Percentiles rank a stretch among this genome's conserved stretches.
Conservation (phyloP, 345 rosid genomes). For the Ceriops decandra region DNA sequence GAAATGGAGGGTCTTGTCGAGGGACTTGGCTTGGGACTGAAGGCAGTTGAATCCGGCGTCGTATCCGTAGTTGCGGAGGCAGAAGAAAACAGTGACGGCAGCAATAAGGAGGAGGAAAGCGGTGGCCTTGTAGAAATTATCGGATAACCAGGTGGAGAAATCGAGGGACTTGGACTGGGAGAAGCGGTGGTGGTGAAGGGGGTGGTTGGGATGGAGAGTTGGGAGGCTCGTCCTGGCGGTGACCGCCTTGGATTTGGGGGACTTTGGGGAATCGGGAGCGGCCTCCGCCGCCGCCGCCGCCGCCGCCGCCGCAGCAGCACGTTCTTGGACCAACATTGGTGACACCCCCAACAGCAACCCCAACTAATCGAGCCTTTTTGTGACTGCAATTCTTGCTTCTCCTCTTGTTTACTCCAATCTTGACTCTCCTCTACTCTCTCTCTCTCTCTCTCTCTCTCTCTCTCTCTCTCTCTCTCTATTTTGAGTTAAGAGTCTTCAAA, state of each 20-base stretch:
- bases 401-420: not conserved
- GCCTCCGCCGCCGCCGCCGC: too few relatives aligned
- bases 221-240: constrained; percentile 35
- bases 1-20: constrained; percentile 43
- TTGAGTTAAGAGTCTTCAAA: not conserved
- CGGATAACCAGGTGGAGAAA: constrained; percentile 73
- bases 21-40: constrained; percentile 53
- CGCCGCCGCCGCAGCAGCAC: constrained; percentile 16
- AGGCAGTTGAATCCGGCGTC: constrained; percentile 60
- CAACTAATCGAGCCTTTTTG: too few relatives aligned
- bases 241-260: constrained; percentile 45
- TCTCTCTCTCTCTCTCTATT: not conserved
- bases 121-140: constrained; percentile 52
- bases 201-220: constrained; percentile 34
- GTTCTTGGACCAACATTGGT: constrained; percentile 89
- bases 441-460: not conserved
- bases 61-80: constrained; percentile 64
- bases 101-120: constrained; percentile 41
- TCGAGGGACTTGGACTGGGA: constrained; percentile 64
- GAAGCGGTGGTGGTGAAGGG: constrained; percentile 43
- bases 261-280: constrained; percentile 19
- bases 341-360: not conserved
- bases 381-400: too few relatives aligned
- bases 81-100: constrained; percentile 61
- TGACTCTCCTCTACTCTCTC: not conserved